phyloP scores from a whole-genome alignment of 495 filamentous ascomycete genomes.

The Letharia lupina region DNA sequence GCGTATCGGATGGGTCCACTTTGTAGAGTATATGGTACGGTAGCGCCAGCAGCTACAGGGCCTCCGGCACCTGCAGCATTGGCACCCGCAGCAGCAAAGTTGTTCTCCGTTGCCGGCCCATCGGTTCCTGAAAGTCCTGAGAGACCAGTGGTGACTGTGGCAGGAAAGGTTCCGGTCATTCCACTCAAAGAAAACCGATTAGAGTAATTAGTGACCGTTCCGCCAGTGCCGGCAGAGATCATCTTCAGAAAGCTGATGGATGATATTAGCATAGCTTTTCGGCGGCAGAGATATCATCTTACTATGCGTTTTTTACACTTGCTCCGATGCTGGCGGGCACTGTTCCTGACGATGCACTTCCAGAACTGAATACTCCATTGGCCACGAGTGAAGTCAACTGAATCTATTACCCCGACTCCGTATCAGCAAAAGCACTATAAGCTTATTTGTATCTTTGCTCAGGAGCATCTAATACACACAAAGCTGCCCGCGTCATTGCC shows the following conservation, averaged over 20 bases:
- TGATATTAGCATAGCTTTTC: background rate
- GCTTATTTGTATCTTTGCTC: slow-evolving; percentile 11
- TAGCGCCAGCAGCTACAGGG: slow-evolving; percentile 28
- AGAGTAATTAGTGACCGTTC: slow-evolving; percentile 51
- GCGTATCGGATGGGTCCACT: slow-evolving; percentile 59
- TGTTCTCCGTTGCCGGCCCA: slow-evolving; percentile 36
- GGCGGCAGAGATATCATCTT: slow-evolving; percentile 21
- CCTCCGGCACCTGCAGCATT: slow-evolving; percentile 18
- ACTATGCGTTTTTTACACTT: slow-evolving; percentile 55
- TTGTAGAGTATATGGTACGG: slow-evolving; percentile 54
- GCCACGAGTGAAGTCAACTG: slow-evolving; percentile 37
- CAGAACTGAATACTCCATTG: slow-evolving; percentile 37
- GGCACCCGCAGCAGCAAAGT: slow-evolving; percentile 25
- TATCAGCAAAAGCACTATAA: slow-evolving; percentile 5
- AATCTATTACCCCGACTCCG: slow-evolving; percentile 31
- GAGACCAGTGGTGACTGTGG: slow-evolving; percentile 36
- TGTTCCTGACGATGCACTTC: slow-evolving; percentile 44
- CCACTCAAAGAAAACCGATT: slow-evolving; percentile 54
- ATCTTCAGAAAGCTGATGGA: slow-evolving; percentile 56
- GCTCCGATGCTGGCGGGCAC: slow-evolving; percentile 43
- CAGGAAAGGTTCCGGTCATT: slow-evolving; percentile 58
- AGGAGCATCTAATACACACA: slow-evolving; percentile 28
- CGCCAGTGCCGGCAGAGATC: slow-evolving; percentile 43
- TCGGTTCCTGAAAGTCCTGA: slow-evolving; percentile 37
- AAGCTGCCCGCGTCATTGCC: slow-evolving; percentile 44